Base-by-base conservation (phyloP, 768 basidiomycete genomes). In the Termitomyces sp. region DNA sequence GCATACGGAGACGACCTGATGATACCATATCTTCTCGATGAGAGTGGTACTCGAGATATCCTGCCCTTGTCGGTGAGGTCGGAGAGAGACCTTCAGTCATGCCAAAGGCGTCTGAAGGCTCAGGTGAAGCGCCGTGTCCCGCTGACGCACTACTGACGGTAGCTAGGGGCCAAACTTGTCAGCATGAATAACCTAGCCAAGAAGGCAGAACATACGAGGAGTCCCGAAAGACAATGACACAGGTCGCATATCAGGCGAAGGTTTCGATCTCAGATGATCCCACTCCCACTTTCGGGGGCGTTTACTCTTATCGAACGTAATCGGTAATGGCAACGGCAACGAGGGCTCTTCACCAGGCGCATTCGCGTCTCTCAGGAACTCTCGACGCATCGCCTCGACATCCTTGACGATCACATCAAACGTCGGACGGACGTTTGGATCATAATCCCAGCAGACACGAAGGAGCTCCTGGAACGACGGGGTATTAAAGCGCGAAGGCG, bases 401-500 rank as follows among this genome's bases (percentile, higher is more conserved):
- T 75, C 76, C 6, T 65, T 60, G 2, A 79, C 78, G 28, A 88
- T 72, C 28, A 71, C 64, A 18, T 73, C 67, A 64, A 90, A 91
- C 0, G 75, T 58, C 4, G 84, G 82, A 0, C 89, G 78, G n/a
- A 64, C 58, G 7, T 65, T 62, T 1, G 86, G 81, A 51, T 82
- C 75, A 2, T 70, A 73, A 45, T 76, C 69, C 88, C 89, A 92
- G 61, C 84, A 86, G 4, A 64, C 42, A 12, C 71, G 69, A 24
- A 92, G 70, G 48, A 88, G 71, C 8, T 77, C 70, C 63, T 73
- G 72, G 42, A 77, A 68, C 1, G 66, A 66, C 1, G 73, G 63
- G 3, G 69, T 69, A 48, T 68, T 65, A 60, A 75, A 63, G 52
- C 66, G 64, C n/a, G 76, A 64, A 45, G 65, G 41, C 36, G 83